Base-by-base conservation (phyloP, 495 filamentous ascomycete species). In the Zalerion maritima region DNA sequence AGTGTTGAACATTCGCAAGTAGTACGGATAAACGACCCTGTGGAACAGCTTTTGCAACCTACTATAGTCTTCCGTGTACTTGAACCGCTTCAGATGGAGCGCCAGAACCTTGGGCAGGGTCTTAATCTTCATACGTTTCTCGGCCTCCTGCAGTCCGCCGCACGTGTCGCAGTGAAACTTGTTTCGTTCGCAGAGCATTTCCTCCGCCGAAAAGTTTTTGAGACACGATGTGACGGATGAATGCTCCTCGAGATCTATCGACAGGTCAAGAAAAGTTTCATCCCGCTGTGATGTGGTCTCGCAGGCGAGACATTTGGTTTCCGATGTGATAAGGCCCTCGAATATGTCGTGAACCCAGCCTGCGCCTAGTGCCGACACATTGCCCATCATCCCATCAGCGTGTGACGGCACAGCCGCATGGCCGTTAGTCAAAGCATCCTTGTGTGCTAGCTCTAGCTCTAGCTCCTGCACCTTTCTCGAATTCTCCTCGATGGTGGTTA, bases 121-220 rank as follows among this genome's bases (percentile, higher is more conserved):
- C 55, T 97, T 97, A 37, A 97, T 84, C 62, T 97, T 97, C 89
- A 97, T 97, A 9, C 89, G 70, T 61, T 97, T 97, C 47, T 96
- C 89, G 0, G 89, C 89, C 55, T 97, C 89, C 55, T 97, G 91
- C 13, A 97, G 59, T 3, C 91, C 91, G 26, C 91, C 89, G 39
- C 89, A 97, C 38, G 83, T 83, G 47, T 97, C 89, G 51, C 89
- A 97, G 47, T 96, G 89, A 40, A 97, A 97, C 42, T 97, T 92
- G 58, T 97, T 97, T 32, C 83, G 70, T 55, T 97, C 89, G 46
- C 89, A 96, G 32, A 97, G 74, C 91, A 94, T 94, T 54, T 97
- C 89, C 41, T 94, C 89, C 19, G 85, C 85, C 0, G 89, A 97
- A 47, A 97, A 97, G 35, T 92, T 93, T 18, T 80, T 69, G 29